A percentile compares a stretch with the other conserved stretches of the same genome.
Evolutionary conservation across 2,329 filamentous ascomycete genomes (phyloP).

Genomic region (Colletotrichum sp.): DNA sequence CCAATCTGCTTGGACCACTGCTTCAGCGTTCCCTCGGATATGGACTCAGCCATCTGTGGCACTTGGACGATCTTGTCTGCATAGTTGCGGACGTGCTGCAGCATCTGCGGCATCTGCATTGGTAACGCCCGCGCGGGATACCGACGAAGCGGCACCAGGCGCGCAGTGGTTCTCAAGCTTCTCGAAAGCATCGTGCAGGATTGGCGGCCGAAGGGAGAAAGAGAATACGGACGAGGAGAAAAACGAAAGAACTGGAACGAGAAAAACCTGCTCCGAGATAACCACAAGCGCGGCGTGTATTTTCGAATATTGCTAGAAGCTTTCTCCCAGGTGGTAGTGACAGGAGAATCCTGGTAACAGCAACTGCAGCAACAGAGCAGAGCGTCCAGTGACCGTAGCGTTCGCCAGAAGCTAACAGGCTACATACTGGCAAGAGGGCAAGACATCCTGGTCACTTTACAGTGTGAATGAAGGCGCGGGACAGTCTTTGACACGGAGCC

Average conservation of each 20-base stretch:
- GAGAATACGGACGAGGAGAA: background rate
- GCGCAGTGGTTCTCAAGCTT: slow-evolving; percentile 45
- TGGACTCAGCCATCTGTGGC: slow-evolving; percentile 97
- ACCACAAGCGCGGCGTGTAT: background rate
- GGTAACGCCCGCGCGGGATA: slow-evolving; percentile 33
- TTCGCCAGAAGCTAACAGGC: background rate
- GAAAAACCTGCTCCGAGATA: background rate
- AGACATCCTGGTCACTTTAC: background rate
- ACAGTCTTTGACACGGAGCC: background rate
- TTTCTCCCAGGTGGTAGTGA: background rate
- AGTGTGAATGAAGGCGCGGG: background rate
- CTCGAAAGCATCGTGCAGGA: slow-evolving; percentile 46
- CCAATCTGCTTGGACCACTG: slow-evolving; percentile 93
- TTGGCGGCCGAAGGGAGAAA: background rate
- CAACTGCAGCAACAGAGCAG: background rate
- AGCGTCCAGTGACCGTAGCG: background rate
- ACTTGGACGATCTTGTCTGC: slow-evolving; percentile 92
- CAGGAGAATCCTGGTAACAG: background rate
- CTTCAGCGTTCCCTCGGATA: slow-evolving; percentile 95
- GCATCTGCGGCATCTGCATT: slow-evolving; percentile 52
- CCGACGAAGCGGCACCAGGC: slow-evolving; percentile 48
- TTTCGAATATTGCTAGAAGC: background rate
- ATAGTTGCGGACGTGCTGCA: slow-evolving; percentile 64
- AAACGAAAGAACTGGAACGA: background rate
- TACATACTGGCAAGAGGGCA: background rate